Conservation (phyloP, 2,329 filamentous ascomycete species). For the Nemania abortiva region DNA sequence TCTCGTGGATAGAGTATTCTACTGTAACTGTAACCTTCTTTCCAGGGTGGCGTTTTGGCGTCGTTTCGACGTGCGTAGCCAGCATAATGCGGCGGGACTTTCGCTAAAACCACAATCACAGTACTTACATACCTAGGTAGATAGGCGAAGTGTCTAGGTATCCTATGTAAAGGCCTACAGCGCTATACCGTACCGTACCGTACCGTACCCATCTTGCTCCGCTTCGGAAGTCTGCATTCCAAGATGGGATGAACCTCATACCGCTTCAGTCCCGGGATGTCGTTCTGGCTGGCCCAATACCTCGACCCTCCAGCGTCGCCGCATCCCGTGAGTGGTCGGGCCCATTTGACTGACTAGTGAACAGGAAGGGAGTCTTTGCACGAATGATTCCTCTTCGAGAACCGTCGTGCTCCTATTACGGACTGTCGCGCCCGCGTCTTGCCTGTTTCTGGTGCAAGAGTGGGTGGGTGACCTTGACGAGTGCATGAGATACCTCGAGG, state of each 20-base stretch:
- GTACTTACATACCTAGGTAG: not conserved
- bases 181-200: constrained; percentile 16
- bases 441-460: constrained; percentile 19
- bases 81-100: constrained; percentile 20
- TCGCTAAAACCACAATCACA: too few species aligned
- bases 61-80: constrained; percentile 26
- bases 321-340: constrained; percentile 25
- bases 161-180: too few species aligned
- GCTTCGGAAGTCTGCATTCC: constrained; percentile 27
- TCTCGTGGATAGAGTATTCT: not conserved
- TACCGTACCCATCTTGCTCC: constrained; percentile 11
- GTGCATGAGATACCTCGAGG: constrained; percentile 28
- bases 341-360: constrained; percentile 4
- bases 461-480: constrained; percentile 27
- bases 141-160: too few species aligned
- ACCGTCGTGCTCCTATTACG: constrained; percentile 27
- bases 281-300: constrained; percentile 18
- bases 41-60: constrained; percentile 24
- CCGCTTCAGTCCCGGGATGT: constrained; percentile 11
- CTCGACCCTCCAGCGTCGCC: constrained; percentile 23
- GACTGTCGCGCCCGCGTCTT: constrained; percentile 18
- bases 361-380: too few species aligned
- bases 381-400: constrained; percentile 19
- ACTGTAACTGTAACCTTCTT: not conserved
- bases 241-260: constrained; percentile 28